Percentiles rank a stretch among this genome's conserved stretches.
Conservation (phyloP, 2,329 filamentous ascomycete genomes). For the Fusarium falciforme region DNA sequence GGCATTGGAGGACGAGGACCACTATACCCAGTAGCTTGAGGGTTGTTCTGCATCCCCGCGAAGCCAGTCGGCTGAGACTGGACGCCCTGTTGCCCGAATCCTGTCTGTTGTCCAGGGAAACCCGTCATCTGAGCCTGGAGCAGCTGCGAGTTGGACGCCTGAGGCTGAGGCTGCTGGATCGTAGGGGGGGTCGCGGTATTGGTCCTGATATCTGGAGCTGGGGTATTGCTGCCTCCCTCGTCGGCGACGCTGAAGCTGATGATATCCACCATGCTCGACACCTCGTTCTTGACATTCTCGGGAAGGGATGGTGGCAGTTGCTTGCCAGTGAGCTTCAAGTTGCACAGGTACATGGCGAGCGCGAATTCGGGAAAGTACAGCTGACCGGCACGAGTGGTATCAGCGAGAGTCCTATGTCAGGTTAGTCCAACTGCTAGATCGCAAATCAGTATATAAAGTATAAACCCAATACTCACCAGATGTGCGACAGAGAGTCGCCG, state of each 20-base stretch:
- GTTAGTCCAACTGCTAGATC: slow-evolving; percentile 19
- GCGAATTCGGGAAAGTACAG: slow-evolving; percentile 98
- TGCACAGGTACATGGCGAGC: slow-evolving; percentile 98
- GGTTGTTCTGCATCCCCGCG: slow-evolving; percentile 70
- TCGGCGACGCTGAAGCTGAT: slow-evolving; percentile 95
- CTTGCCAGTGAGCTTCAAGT: slow-evolving; percentile 90
- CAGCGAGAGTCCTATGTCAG: slow-evolving; percentile 79
- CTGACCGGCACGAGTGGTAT: slow-evolving; percentile 96
- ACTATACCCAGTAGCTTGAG: slow-evolving; percentile 82
- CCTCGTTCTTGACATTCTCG: slow-evolving; percentile 92
- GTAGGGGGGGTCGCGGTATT: slow-evolving; percentile 62
- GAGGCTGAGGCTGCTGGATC: slow-evolving; percentile 78
- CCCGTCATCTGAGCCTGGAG: slow-evolving; percentile 76
- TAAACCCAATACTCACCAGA: slow-evolving; percentile 72
- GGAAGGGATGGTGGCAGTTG: slow-evolving; percentile 79
- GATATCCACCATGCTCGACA: slow-evolving; percentile 99
- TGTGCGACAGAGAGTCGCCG: slow-evolving; percentile 88
- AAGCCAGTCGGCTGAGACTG: slow-evolving; percentile 79
- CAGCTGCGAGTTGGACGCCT: slow-evolving; percentile 76
- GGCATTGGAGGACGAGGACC: slow-evolving; percentile 93
- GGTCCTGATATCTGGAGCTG: slow-evolving; percentile 68
- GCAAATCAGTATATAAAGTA: not conserved
- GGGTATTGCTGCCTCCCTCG: slow-evolving; percentile 70
- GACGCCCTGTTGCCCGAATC: slow-evolving; percentile 70
- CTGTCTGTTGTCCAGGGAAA: slow-evolving; percentile 68